phyloP scores from a whole-genome alignment of 75 land plant species.

The Ceratopteris richardii region DNA sequence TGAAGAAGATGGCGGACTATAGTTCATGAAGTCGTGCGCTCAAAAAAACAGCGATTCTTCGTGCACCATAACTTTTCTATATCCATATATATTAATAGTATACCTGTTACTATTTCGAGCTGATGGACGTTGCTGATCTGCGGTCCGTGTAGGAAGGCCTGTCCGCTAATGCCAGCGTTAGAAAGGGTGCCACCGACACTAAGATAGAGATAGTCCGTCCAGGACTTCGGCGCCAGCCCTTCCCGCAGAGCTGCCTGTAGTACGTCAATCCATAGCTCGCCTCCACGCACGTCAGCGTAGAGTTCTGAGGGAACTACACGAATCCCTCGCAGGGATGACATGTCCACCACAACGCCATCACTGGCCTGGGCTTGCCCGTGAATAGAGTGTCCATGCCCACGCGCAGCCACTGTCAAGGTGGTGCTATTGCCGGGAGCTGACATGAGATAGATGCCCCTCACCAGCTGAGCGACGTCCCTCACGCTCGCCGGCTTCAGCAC shows the following conservation, averaged over 20 bases:
- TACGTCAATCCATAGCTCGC: slow-evolving; percentile 75
- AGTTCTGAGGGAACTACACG: slow-evolving; percentile 8
- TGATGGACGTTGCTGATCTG: slow-evolving; percentile 72
- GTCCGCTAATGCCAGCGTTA: slow-evolving; percentile 85
- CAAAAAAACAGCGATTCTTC: slow-evolving; percentile 1
- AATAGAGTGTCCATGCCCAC: slow-evolving; percentile 72
- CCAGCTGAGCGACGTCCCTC: slow-evolving; percentile 20
- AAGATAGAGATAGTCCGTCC: slow-evolving; percentile 88
- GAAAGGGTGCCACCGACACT: slow-evolving; percentile 85
- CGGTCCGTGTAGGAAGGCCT: slow-evolving; percentile 85
- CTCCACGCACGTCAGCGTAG: slow-evolving; percentile 56
- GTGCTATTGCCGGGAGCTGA: too few relatives aligned
- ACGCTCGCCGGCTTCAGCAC: slow-evolving; percentile 39
- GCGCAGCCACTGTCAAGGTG: slow-evolving; percentile 32
- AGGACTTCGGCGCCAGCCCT: slow-evolving; percentile 74
- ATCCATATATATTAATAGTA: neutral
- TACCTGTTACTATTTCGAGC: slow-evolving; percentile 87
- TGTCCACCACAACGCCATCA: slow-evolving; percentile 54
- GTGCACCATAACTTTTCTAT: neutral
- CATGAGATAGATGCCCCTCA: slow-evolving; percentile 1
- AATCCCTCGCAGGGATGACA: slow-evolving; percentile 36
- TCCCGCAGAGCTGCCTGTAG: slow-evolving; percentile 49
- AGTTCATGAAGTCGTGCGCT: too few relatives aligned
- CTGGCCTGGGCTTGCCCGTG: slow-evolving; percentile 68
- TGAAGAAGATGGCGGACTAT: neutral